phyloP scores from a whole-genome alignment of 2,329 filamentous ascomycete genomes.

The Sporothrix luriei region DNA sequence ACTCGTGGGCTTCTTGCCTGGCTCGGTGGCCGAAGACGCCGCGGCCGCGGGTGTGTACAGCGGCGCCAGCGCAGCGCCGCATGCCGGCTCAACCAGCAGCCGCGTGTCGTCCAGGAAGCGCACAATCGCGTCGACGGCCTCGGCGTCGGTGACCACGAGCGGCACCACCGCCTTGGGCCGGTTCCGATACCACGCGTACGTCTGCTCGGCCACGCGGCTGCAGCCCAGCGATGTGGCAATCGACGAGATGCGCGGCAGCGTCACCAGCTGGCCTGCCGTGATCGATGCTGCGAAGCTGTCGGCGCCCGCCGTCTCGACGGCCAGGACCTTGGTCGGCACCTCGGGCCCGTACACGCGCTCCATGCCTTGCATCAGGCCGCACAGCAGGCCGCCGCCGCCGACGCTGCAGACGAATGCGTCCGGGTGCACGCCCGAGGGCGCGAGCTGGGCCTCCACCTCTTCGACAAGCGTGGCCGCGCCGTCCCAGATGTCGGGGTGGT shows the following conservation, averaged over 20 bases:
- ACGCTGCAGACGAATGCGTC: constrained; percentile 70
- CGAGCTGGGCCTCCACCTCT: constrained; percentile 46
- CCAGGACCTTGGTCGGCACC: constrained; percentile 54
- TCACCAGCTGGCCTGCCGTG: constrained; percentile 56
- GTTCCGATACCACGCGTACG: constrained; percentile 61
- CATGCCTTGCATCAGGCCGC: constrained; percentile 66
- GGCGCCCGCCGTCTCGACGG: constrained; percentile 73
- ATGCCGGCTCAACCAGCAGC: constrained; percentile 79
- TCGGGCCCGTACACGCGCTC: constrained; percentile 45
- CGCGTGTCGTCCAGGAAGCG: constrained; percentile 80
- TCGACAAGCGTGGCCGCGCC: constrained; percentile 62
- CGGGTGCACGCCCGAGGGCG: constrained; percentile 42
- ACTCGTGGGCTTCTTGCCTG: background rate
- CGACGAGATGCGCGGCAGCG: constrained; percentile 68
- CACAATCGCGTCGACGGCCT: constrained; percentile 77
- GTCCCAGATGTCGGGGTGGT: constrained; percentile 67
- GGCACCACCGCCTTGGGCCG: constrained; percentile 52
- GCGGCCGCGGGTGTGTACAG: constrained; percentile 55
- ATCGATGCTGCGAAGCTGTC: constrained; percentile 65
- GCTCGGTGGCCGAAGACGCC: background rate
- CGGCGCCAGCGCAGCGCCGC: constrained; percentile 75
- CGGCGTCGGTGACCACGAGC: constrained; percentile 69
- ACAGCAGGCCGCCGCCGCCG: constrained; percentile 70
- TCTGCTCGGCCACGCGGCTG: constrained; percentile 60
- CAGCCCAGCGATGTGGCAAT: constrained; percentile 72